Evolutionary conservation across 2,329 filamentous ascomycete species (phyloP).

Genomic region (Claviceps fusiformis): DNA sequence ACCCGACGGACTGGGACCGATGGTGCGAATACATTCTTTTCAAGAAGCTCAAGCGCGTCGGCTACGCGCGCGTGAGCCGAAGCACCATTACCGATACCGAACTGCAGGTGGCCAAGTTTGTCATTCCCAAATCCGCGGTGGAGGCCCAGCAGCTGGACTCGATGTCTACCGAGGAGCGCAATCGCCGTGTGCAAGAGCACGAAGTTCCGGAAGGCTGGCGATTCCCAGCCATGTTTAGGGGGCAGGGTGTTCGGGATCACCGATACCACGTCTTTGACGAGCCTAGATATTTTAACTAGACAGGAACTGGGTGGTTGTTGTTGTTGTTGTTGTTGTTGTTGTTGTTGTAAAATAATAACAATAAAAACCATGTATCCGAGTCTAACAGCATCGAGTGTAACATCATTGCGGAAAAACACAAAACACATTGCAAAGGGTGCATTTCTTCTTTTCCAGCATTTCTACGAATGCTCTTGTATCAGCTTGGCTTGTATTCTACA

Average conservation of each 20-base stretch:
- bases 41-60: constrained; percentile 72
- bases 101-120: constrained; percentile 90
- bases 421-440: too few species aligned
- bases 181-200: constrained; percentile 49
- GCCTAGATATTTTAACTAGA: constrained; percentile 55
- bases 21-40: constrained; percentile 99
- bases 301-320: too few species aligned
- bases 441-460: too few species aligned
- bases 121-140: constrained; percentile 54
- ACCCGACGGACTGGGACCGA: constrained; percentile 82
- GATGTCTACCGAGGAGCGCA: constrained; percentile 38
- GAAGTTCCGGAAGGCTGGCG: constrained; percentile 64
- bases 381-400: too few species aligned
- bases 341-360: too few species aligned
- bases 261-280: constrained; percentile 91
- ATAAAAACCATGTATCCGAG: too few species aligned
- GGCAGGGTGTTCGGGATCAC: constrained; percentile 77
- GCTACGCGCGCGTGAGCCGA: constrained; percentile 80
- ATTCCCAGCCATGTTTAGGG: constrained; percentile 76
- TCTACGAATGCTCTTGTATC: too few species aligned
- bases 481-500: too few species aligned
- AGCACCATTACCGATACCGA: constrained; percentile 95
- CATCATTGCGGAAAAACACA: too few species aligned
- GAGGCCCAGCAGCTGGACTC: constrained; percentile 32
- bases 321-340: too few species aligned